phyloP scores from a whole-genome alignment of 148 eudicot species.

The Pouteria glomerata region DNA sequence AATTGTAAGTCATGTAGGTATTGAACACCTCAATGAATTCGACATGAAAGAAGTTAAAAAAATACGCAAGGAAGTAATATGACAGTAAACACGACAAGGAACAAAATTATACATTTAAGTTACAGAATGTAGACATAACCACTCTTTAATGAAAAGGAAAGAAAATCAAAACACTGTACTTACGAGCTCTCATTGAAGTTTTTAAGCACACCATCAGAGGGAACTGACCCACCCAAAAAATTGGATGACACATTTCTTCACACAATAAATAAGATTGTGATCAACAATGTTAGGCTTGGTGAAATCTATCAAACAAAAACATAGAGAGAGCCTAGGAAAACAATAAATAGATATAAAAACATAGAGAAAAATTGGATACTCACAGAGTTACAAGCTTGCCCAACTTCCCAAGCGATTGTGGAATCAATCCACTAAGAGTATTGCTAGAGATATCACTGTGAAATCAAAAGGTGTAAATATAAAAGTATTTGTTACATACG shows the following conservation, averaged over 20 bases:
- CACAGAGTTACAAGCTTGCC: conserved; percentile 63
- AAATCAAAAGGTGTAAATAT: conserved; percentile 18
- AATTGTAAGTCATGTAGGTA: background rate
- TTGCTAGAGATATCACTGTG: conserved; percentile 88
- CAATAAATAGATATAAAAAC: too few species aligned
- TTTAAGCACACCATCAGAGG: conserved; percentile 65
- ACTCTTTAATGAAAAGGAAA: background rate
- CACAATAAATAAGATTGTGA: conserved; percentile 11
- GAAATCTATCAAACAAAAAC: conserved; percentile 6
- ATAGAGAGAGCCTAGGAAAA: too few species aligned
- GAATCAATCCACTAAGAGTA: conserved; percentile 72
- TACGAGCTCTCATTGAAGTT: conserved; percentile 71
- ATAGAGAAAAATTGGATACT: conserved; percentile 31
- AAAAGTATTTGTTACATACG: background rate
- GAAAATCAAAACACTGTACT: conserved; percentile 21
- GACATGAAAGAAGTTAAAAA: background rate
- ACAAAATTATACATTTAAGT: background rate
- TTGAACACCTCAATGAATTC: background rate
- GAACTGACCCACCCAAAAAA: conserved; percentile 77
- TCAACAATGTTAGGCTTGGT: conserved; percentile 8
- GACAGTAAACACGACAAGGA: background rate
- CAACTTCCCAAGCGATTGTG: conserved; percentile 75
- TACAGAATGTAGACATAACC: background rate
- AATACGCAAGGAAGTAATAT: background rate
- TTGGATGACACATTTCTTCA: conserved; percentile 88